Conservation (phyloP, 2,329 filamentous ascomycete genomes). For the Cercospora sp. region DNA sequence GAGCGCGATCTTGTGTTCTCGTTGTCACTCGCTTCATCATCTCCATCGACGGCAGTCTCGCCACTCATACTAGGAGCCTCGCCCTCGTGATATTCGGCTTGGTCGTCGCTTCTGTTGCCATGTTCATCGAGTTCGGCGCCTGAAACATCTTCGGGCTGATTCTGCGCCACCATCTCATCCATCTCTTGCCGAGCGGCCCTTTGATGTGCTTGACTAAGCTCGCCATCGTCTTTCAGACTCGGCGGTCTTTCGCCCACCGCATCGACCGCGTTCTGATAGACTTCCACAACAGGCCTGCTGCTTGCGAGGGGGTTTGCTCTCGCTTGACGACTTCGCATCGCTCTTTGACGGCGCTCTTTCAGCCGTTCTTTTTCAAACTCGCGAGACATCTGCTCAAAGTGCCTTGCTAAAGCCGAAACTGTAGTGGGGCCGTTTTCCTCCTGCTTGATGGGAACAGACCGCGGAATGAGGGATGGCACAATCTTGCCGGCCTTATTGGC, state of each 20-base stretch:
- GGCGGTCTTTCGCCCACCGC: constrained; percentile 59
- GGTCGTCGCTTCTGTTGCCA: constrained; percentile 12
- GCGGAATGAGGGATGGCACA: constrained; percentile 75
- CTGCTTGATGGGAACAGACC: constrained; percentile 71
- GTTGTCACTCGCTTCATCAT: constrained; percentile 63
- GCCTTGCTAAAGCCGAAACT: constrained; percentile 87
- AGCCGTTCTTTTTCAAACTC: constrained; percentile 95
- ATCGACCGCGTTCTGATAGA: constrained; percentile 90
- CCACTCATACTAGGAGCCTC: constrained; percentile 1
- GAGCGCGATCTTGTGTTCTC: constrained; percentile 71
- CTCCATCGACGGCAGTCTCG: constrained; percentile 47
- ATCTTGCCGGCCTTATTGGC: constrained; percentile 55
- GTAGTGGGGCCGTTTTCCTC: constrained; percentile 60
- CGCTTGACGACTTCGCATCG: constrained; percentile 72
- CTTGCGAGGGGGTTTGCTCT: constrained; percentile 85
- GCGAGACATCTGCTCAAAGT: constrained; percentile 93
- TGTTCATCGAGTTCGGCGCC: constrained; percentile 16
- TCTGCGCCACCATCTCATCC: constrained; percentile 23
- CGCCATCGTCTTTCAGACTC: constrained; percentile 14
- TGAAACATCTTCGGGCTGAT: constrained; percentile 25
- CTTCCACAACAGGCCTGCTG: constrained; percentile 93
- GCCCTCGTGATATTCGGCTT: background rate
- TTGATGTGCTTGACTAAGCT: constrained; percentile 14
- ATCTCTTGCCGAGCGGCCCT: constrained; percentile 17
- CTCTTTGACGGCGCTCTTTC: constrained; percentile 77